A percentile compares a stretch with the other conserved stretches of the same genome.
Conservation (phyloP, 306 rosid genomes). For the Luffa acutangula region DNA sequence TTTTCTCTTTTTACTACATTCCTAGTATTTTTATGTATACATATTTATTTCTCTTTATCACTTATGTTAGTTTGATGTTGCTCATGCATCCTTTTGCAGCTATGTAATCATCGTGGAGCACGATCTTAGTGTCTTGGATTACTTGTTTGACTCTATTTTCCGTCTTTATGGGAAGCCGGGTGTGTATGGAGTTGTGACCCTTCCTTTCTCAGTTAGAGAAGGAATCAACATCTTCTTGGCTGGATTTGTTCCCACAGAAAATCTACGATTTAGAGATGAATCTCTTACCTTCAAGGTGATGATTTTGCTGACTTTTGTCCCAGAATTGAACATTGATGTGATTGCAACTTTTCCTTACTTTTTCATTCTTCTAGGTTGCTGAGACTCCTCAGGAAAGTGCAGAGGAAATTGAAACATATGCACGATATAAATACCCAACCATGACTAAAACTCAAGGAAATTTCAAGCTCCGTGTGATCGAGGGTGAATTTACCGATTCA, state of each 20-base stretch:
- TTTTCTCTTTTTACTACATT: not conserved
- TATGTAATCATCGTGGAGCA: conserved; percentile 99
- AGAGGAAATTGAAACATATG: conserved; percentile 86
- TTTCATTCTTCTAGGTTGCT: conserved; percentile 61
- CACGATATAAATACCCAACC: conserved; percentile 82
- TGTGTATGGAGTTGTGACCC: conserved; percentile 97
- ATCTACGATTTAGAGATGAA: conserved; percentile 85
- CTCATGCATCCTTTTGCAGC: conserved; percentile 38
- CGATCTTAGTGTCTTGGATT: conserved; percentile 96
- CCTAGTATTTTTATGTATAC: not conserved
- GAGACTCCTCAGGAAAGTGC: conserved; percentile 96
- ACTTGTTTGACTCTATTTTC: conserved; percentile 94
- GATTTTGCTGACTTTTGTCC: not conserved
- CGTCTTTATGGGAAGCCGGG: conserved; percentile 98
- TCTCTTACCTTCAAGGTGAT: conserved; percentile 86
- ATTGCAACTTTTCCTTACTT: conserved; percentile 1
- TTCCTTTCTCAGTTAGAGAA: conserved; percentile 98
- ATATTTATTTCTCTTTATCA: not conserved
- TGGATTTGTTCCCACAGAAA: conserved; percentile 98
- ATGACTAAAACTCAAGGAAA: conserved; percentile 89
- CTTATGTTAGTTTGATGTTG: not conserved
- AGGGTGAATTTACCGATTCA: conserved; percentile 97
- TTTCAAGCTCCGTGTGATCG: conserved; percentile 67
- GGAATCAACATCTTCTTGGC: conserved; percentile 98
- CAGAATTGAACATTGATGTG: conserved; percentile 6